These are phyloP conservation scores for Phialophora macrospora DNA, from an alignment of 2,329 filamentous ascomycete genomes.

Conservation along the genomic window DNA sequence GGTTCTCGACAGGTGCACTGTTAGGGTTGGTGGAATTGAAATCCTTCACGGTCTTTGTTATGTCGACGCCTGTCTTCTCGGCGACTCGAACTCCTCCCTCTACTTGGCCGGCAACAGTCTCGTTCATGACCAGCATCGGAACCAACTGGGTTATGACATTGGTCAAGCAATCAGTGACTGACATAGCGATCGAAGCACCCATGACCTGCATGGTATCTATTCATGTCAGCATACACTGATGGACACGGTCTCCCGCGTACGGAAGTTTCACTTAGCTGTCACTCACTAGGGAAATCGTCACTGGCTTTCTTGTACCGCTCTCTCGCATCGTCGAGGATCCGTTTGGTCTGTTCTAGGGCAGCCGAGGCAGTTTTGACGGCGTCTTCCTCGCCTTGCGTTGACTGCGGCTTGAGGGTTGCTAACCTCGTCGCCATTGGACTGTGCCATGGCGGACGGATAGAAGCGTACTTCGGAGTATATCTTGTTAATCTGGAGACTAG, in stretches of 20 bases:
- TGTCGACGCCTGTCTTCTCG: not conserved
- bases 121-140: conserved; percentile 1
- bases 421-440: not conserved
- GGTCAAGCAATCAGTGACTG: conserved; percentile 2
- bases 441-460: not conserved
- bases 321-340: not conserved
- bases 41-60: conserved; percentile 3
- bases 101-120: not conserved
- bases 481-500: not conserved
- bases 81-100: conserved; percentile 3
- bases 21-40: not conserved
- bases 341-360: not conserved
- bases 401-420: not conserved
- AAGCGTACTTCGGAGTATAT: not conserved
- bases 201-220: conserved; percentile 3
- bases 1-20: not conserved
- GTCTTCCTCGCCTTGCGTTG: conserved; percentile 2
- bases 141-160: conserved; percentile 4
- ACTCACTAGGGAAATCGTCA: conserved; percentile 7
- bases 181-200: conserved; percentile 1
- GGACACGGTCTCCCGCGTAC: not conserved
- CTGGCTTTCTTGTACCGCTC: conserved; percentile 6
- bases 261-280: not conserved
- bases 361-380: conserved; percentile 3
- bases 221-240: not conserved